Conservation (phyloP, 2,329 filamentous ascomycete species). For the Aspergillus intermedius region DNA sequence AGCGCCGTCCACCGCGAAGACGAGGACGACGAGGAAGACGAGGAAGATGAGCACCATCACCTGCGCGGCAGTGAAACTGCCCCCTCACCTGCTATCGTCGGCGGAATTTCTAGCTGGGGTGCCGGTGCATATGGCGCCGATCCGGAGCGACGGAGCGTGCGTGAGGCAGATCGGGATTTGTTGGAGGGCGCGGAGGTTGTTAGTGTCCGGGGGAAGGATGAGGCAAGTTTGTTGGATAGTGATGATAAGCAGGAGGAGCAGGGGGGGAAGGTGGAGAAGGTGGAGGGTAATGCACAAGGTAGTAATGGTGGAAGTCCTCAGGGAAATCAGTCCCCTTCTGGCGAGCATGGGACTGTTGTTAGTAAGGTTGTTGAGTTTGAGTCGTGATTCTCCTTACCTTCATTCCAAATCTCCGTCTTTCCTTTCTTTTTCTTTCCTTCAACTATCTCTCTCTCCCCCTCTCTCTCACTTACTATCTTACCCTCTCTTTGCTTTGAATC, state of each 20-base stretch:
- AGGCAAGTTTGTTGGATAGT: slow-evolving; percentile 23
- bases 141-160: slow-evolving; percentile 57
- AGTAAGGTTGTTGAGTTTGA: slow-evolving; percentile 37
- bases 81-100: slow-evolving; percentile 23
- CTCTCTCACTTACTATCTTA: background rate
- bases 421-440: background rate
- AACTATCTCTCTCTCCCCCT: background rate
- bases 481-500: background rate
- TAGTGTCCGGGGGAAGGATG: slow-evolving; percentile 33
- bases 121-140: slow-evolving; percentile 47
- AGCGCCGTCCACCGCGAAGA: slow-evolving; percentile 63
- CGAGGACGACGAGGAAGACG: slow-evolving; percentile 65
- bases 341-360: slow-evolving; percentile 16
- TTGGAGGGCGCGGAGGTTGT: slow-evolving; percentile 68
- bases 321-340: too few relatives aligned
- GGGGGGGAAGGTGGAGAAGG: background rate
- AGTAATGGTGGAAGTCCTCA: background rate
- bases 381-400: slow-evolving; percentile 13
- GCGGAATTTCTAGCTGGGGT: slow-evolving; percentile 32
- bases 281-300: background rate
- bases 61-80: slow-evolving; percentile 13
- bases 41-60: slow-evolving; percentile 50
- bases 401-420: slow-evolving; percentile 1
- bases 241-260: slow-evolving; percentile 6
- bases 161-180: slow-evolving; percentile 62